Percentiles rank a stretch among this genome's conserved stretches.
Conservation (phyloP, 495 filamentous ascomycete species). For the Neurospora discreta region DNA sequence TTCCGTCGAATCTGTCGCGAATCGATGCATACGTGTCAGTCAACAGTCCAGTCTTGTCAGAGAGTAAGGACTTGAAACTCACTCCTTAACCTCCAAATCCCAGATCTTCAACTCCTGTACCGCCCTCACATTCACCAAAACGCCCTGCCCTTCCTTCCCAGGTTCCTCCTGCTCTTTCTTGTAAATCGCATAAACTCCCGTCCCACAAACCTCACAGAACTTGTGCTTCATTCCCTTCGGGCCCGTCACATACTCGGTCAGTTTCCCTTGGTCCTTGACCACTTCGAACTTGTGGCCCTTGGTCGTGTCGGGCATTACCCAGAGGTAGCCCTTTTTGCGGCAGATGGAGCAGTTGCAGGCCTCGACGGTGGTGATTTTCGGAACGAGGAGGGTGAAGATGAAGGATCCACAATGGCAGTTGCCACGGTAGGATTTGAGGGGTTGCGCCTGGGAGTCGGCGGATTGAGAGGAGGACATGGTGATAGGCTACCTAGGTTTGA, state of each 20-base stretch:
- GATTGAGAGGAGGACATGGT: background rate
- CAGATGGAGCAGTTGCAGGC: constrained; percentile 46
- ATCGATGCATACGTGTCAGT: background rate
- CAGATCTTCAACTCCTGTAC: constrained; percentile 29
- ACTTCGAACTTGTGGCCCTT: constrained; percentile 31
- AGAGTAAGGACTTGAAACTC: no score
- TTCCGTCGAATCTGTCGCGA: constrained; percentile 26
- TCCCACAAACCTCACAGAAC: constrained; percentile 36
- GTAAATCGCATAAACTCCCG: constrained; percentile 13
- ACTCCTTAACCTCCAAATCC: constrained; percentile 17
- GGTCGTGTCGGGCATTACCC: constrained; percentile 22
- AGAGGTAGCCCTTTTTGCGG: constrained; percentile 32
- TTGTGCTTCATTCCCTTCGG: constrained; percentile 20
- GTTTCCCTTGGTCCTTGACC: constrained; percentile 27
- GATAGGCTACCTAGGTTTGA: no score
- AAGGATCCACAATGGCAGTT: constrained; percentile 46
- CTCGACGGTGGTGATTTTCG: constrained; percentile 25
- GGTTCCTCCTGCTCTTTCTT: background rate
- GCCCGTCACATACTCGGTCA: constrained; percentile 29
- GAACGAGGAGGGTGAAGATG: constrained; percentile 33
- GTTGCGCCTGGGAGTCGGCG: background rate
- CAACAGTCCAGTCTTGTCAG: no score
- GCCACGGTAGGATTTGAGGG: constrained; percentile 39
- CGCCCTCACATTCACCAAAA: constrained; percentile 15
- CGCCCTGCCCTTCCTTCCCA: background rate